phyloP scores from a whole-genome alignment of 805 yeast species.

The Sugiyamaella floridensis region DNA sequence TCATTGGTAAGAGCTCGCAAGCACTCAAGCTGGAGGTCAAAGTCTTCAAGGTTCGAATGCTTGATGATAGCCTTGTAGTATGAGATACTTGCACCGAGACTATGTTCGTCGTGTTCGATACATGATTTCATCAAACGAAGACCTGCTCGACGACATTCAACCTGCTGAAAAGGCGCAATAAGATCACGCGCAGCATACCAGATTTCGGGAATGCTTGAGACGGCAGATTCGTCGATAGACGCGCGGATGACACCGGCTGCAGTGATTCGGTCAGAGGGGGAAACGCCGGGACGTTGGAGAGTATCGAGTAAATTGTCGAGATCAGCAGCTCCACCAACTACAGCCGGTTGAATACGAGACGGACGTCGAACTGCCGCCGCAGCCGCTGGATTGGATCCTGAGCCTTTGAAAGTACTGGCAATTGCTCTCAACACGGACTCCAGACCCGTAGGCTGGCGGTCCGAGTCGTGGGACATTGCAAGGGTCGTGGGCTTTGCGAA shows the following conservation, averaged over 20 bases:
- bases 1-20: slow-evolving; percentile 43
- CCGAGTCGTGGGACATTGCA: neutral
- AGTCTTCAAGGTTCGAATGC: slow-evolving; percentile 42
- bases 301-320: slow-evolving; percentile 28
- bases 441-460: slow-evolving; percentile 12
- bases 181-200: slow-evolving; percentile 65
- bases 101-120: slow-evolving; percentile 44
- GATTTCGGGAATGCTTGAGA: slow-evolving; percentile 59
- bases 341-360: slow-evolving; percentile 18
- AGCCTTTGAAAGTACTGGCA: slow-evolving; percentile 24
- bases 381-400: slow-evolving; percentile 14
- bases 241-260: slow-evolving; percentile 48
- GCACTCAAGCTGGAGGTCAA: slow-evolving; percentile 44
- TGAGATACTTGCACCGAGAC: slow-evolving; percentile 42
- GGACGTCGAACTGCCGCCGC: slow-evolving; percentile 2
- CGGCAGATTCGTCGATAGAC: slow-evolving; percentile 44
- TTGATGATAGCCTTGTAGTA: slow-evolving; percentile 59
- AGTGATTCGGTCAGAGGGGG: slow-evolving; percentile 31
- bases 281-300: slow-evolving; percentile 15
- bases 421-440: slow-evolving; percentile 27
- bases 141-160: slow-evolving; percentile 41
- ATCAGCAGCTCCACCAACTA: slow-evolving; percentile 30
- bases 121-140: slow-evolving; percentile 50
- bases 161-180: slow-evolving; percentile 34
- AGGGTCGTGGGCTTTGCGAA: neutral